A percentile compares a stretch with the other conserved stretches of the same genome.
phyloP scores from a whole-genome alignment of 2,329 filamentous ascomycete genomes.

The Eutypa lata region DNA sequence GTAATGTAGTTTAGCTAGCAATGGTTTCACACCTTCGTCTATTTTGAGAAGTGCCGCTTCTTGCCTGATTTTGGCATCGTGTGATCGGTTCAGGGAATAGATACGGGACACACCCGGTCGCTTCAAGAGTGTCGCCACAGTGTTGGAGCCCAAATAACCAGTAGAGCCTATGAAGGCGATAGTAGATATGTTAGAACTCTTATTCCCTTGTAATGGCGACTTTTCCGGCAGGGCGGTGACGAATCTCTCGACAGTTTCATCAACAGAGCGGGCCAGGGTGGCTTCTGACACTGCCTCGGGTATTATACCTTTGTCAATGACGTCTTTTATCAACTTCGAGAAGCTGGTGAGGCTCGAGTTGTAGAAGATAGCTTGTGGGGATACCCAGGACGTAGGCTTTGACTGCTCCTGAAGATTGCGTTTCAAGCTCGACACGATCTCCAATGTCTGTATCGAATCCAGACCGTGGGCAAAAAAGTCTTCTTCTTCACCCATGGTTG shows the following conservation, averaged over 20 bases:
- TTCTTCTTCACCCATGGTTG: conserved; percentile 6
- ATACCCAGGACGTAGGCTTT: background rate
- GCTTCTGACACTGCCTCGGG: background rate
- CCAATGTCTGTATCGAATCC: conserved; percentile 9
- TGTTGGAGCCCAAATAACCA: background rate
- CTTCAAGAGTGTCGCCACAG: background rate
- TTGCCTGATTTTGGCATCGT: conserved; percentile 9
- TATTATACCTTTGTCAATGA: background rate
- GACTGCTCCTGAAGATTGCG: conserved; percentile 1
- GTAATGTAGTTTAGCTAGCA: conserved; percentile 8
- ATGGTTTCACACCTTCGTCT: background rate
- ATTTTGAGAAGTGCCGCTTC: background rate
- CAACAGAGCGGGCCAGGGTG: background rate
- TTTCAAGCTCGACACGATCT: conserved; percentile 5
- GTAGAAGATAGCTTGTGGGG: background rate
- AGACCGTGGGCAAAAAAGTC: conserved; percentile 10
- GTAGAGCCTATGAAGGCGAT: conserved; percentile 2
- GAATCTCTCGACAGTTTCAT: background rate
- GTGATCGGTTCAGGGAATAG: conserved; percentile 13
- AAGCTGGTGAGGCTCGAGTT: background rate
- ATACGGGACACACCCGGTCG: conserved; percentile 1
- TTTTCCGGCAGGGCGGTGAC: background rate
- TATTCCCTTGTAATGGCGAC: background rate
- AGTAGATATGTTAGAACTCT: background rate
- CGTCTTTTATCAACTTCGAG: background rate